These are phyloP conservation scores for Ceratocystis harringtonii DNA, from an alignment of 2,329 filamentous ascomycete genomes.

Conservation along the genomic window DNA sequence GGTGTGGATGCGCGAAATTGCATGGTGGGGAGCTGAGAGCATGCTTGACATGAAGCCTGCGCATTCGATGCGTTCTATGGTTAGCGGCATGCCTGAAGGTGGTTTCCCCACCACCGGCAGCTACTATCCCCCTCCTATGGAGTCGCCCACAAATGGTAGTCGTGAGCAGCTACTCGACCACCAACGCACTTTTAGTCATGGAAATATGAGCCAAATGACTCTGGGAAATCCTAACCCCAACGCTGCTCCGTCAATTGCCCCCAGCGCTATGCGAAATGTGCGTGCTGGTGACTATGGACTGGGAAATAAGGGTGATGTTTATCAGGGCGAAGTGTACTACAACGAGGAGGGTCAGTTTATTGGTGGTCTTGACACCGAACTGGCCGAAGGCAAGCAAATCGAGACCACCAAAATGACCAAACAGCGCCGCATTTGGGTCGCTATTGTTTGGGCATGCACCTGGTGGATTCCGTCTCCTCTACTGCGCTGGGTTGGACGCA, in stretches of 20 bases:
- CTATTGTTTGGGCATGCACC: slow-evolving; percentile 68
- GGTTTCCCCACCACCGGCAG: slow-evolving; percentile 53
- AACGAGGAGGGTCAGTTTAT: slow-evolving; percentile 53
- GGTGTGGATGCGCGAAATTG: slow-evolving; percentile 84
- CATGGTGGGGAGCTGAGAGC: slow-evolving; percentile 96
- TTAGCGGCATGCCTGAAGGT: slow-evolving; percentile 34
- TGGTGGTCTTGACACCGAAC: slow-evolving; percentile 58
- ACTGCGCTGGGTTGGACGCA: slow-evolving; percentile 69
- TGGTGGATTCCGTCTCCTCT: slow-evolving; percentile 88
- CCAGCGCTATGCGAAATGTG: slow-evolving; percentile 41
- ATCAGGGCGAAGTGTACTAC: slow-evolving; percentile 60
- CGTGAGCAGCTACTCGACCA: slow-evolving; percentile 53
- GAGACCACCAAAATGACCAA: slow-evolving; percentile 50
- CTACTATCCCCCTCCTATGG: slow-evolving; percentile 55
- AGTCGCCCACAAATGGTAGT: slow-evolving; percentile 50
- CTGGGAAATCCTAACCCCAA: slow-evolving; percentile 25
- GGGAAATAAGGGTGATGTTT: slow-evolving; percentile 68
- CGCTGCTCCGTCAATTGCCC: slow-evolving; percentile 43
- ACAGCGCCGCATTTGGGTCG: slow-evolving; percentile 63
- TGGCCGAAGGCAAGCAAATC: slow-evolving; percentile 61
- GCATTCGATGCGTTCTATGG: slow-evolving; percentile 26
- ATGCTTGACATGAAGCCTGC: slow-evolving; percentile 80
- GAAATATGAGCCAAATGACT: slow-evolving; percentile 41
- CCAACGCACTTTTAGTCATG: slow-evolving; percentile 40
- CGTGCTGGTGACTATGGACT: slow-evolving; percentile 73